Evolutionary conservation across 2,329 filamentous ascomycete genomes (phyloP).

Genomic region (Alternaria sp.): DNA sequence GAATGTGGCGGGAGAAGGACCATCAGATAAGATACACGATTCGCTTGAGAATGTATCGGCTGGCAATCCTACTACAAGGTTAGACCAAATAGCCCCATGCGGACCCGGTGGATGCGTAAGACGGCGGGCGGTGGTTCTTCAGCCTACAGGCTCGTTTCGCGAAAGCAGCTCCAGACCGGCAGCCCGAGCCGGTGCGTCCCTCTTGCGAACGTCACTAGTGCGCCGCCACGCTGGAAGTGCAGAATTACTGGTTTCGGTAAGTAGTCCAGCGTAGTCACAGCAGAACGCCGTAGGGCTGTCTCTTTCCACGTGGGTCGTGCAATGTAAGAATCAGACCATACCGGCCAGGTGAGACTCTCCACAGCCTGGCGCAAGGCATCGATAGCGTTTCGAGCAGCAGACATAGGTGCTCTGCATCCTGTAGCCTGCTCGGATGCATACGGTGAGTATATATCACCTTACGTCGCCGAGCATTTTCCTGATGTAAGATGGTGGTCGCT

Average conservation of each 20-base stretch:
- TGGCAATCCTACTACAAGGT: slow-evolving; percentile 11
- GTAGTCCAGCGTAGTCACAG: slow-evolving; percentile 6
- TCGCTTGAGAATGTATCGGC: slow-evolving; percentile 26
- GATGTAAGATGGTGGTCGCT: slow-evolving; percentile 3
- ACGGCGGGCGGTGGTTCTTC: background rate
- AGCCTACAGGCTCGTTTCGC: background rate
- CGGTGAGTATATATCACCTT: background rate
- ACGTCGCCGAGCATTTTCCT: background rate
- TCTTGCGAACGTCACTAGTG: slow-evolving; percentile 2
- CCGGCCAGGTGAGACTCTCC: background rate
- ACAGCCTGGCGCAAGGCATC: background rate
- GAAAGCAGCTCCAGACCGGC: background rate
- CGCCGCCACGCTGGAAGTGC: background rate
- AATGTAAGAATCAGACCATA: background rate
- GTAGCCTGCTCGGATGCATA: background rate
- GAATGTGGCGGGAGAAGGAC: slow-evolving; percentile 1
- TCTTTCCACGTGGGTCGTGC: background rate
- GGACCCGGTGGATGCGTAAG: slow-evolving; percentile 6
- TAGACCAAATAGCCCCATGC: slow-evolving; percentile 3
- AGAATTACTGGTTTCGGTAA: slow-evolving; percentile 8
- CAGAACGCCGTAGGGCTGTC: background rate
- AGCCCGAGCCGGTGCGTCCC: background rate
- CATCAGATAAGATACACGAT: slow-evolving; percentile 13
- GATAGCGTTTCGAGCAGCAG: background rate
- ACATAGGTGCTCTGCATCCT: background rate